Evolutionary conservation across 176 grass and related monocot species (phyloP), one percentile per base, ranked within the genome.

Genomic region (Ensete ventricosum): DNA sequence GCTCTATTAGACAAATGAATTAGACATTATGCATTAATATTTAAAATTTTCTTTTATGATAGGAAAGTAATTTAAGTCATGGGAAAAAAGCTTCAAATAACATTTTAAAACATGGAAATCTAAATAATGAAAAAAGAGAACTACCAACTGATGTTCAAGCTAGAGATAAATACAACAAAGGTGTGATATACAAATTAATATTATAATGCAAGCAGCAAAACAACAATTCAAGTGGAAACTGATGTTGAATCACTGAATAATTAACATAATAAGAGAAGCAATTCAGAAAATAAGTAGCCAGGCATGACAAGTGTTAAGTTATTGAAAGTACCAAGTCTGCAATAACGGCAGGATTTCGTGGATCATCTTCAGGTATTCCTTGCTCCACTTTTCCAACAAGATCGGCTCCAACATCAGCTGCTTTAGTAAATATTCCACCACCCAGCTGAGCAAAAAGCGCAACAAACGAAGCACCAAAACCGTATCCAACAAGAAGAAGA

Each of bases 321-420:
- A 67, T 26, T 13, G 17, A 55, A 74, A 80, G 21, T 92, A 99
- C 95, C 95, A 99, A 80, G 69, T 99, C 95, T 85, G 95, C 95
- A 82, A 99, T 99, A 59, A 99, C 95, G 83, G 95, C 95, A 89
- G 95, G 95, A 83, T 99, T 99, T 77, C 95, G 86, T 77, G 95
- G 95, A 83, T 99, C 95, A 79, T 99, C 95, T 89, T 99, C 95
- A 64, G 95, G 95, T 87, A 99, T 99, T 77, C 95, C 95, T 79
- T 99, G 95, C 62, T 99, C 95, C 55, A 99, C 86, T 89, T 99
- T 99, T 80, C 95, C 95, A 55, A 91, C 88, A 65, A 99, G 90
- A 89, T 99, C 95, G 84, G 95, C 95, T 67, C 95, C 95, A 53
- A 99, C 95, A 94, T 99, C 95, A 75, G 95, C 95, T 27, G 95